These are phyloP conservation scores for Daldinia bambusicola DNA, from an alignment of 495 filamentous ascomycete species.

Conservation along the genomic window DNA sequence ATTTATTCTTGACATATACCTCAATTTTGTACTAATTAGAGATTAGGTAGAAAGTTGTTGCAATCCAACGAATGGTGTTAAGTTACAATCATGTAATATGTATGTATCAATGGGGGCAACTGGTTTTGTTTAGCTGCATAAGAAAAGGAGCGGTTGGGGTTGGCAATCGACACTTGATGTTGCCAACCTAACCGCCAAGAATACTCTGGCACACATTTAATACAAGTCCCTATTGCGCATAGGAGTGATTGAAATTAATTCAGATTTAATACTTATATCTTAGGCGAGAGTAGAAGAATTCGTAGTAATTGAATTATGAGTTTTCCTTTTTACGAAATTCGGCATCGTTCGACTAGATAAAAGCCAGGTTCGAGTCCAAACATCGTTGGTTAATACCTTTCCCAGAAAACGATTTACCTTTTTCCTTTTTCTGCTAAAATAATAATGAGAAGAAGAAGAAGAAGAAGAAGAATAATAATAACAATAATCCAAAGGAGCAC, in stretches of 20 bases:
- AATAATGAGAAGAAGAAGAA: too few relatives aligned
- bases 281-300: background rate
- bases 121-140: background rate
- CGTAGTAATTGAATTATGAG: background rate
- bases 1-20: too few relatives aligned
- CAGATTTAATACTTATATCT: background rate
- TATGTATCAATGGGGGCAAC: background rate
- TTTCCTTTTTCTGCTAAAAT: too few relatives aligned
- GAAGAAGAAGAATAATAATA: too few relatives aligned
- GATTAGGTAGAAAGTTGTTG: background rate
- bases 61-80: background rate
- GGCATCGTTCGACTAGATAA: background rate
- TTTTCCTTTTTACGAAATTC: background rate
- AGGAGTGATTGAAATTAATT: too few relatives aligned
- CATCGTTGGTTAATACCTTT: background rate
- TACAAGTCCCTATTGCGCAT: too few relatives aligned
- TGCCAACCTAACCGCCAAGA: background rate
- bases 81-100: background rate
- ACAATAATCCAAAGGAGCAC: too few relatives aligned
- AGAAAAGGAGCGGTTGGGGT: background rate
- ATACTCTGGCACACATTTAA: background rate
- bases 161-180: background rate
- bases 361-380: background rate
- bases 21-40: too few relatives aligned
- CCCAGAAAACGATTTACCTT: too few relatives aligned